Conservation (phyloP, 23 red algal genomes). For the Gracilaria vermiculophylla region DNA sequence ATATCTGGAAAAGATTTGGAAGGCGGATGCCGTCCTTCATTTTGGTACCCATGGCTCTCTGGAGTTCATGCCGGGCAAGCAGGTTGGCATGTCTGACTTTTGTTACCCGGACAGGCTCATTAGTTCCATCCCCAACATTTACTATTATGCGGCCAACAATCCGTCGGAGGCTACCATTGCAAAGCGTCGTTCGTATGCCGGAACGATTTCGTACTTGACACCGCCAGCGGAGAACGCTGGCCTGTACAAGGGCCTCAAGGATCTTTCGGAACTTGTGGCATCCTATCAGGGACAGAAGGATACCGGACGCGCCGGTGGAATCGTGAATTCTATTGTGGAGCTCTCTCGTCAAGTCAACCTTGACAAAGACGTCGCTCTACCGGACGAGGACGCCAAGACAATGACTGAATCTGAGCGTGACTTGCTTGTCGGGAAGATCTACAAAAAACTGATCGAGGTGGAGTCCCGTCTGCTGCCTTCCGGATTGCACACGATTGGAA, state of each 20-base stretch:
- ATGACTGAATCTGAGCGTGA: constrained; percentile 75
- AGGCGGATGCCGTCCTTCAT: constrained; percentile 96
- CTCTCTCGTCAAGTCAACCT: constrained; percentile 90
- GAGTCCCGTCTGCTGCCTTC: constrained; percentile 92
- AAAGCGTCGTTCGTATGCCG: constrained; percentile 97
- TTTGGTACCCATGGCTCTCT: constrained; percentile 99
- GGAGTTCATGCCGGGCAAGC: constrained; percentile 99
- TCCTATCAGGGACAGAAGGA: constrained; percentile 91
- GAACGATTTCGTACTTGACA: constrained; percentile 97
- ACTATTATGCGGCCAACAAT: constrained; percentile 99
- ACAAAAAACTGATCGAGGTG: constrained; percentile 96
- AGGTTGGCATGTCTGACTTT: constrained; percentile 95
- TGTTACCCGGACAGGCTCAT: constrained; percentile 98
- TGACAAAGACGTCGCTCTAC: constrained; percentile 82
- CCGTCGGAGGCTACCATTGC: constrained; percentile 98
- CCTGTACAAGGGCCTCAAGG: constrained; percentile 97
- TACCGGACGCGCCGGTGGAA: constrained; percentile 67
- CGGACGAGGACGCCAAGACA: constrained; percentile 60
- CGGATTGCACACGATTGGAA: constrained; percentile 95
- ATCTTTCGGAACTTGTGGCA: constrained; percentile 83
- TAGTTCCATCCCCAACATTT: constrained; percentile 90
- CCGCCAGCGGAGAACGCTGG: constrained; percentile 98
- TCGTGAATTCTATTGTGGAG: constrained; percentile 87
- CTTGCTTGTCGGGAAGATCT: constrained; percentile 83
- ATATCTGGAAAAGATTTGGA: constrained; percentile 87